Evolutionary conservation across 2,329 filamentous ascomycete species (phyloP).

Genomic region (Daldinia sp.): DNA sequence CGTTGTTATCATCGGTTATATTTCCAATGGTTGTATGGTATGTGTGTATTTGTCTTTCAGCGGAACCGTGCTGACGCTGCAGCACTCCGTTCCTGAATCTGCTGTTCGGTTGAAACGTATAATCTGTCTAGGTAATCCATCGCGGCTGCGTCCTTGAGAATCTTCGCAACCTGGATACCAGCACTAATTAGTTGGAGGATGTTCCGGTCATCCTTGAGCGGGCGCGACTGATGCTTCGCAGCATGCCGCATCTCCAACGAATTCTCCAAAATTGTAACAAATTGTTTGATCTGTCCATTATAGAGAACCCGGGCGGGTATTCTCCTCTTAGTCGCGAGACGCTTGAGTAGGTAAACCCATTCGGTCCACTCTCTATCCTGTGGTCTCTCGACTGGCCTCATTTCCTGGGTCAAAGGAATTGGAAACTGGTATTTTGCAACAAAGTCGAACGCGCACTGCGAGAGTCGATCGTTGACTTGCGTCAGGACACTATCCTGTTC

Average conservation of each 20-base stretch:
- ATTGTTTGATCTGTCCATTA: conserved; percentile 90
- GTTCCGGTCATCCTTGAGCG: conserved; percentile 87
- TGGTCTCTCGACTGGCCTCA: conserved; percentile 64
- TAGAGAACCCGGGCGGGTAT: conserved; percentile 86
- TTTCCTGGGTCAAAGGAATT: conserved; percentile 83
- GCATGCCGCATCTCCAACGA: conserved; percentile 88
- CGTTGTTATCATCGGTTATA: conserved; percentile 35
- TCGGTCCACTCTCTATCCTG: conserved; percentile 78
- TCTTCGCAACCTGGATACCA: conserved; percentile 86
- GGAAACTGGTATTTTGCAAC: conserved; percentile 92
- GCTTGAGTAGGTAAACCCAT: conserved; percentile 88
- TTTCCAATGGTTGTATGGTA: conserved; percentile 22
- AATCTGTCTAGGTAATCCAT: conserved; percentile 84
- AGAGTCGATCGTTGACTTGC: conserved; percentile 84
- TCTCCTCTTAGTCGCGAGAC: conserved; percentile 83
- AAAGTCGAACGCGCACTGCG: conserved; percentile 88
- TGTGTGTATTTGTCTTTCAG: conserved; percentile 34
- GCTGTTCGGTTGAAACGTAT: conserved; percentile 82
- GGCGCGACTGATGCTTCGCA: conserved; percentile 82
- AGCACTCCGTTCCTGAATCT: conserved; percentile 73
- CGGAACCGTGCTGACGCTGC: conserved; percentile 54
- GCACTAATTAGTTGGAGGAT: conserved; percentile 88
- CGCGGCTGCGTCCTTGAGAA: conserved; percentile 82
- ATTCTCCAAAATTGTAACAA: conserved; percentile 88
- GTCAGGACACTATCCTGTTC: conserved; percentile 85